Conservation (phyloP, 768 basidiomycete species). For the Rhizopogon rudus region DNA sequence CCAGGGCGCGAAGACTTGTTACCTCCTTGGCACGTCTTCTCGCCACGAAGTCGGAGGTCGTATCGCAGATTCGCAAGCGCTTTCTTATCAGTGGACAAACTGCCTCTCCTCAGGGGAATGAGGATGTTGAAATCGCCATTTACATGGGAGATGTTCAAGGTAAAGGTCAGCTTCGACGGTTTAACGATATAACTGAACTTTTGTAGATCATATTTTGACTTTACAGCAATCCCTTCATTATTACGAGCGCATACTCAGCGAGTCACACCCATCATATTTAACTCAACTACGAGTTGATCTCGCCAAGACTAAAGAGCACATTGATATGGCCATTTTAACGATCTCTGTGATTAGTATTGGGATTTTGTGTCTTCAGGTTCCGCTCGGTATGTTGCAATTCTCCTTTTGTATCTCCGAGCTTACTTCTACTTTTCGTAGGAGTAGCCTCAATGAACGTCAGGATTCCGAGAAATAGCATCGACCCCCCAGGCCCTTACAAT, state of each 20-base stretch:
- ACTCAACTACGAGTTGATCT: constrained; percentile 66
- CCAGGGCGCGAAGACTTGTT: constrained; percentile 69
- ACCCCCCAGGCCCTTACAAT: constrained; percentile 33
- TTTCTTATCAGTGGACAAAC: constrained; percentile 33
- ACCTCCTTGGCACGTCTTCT: constrained; percentile 74
- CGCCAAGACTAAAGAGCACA: constrained; percentile 52
- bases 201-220: constrained; percentile 81
- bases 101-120: constrained; percentile 31
- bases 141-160: constrained; percentile 94
- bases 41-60: constrained; percentile 77
- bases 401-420: background rate
- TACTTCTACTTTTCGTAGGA: constrained; percentile 34
- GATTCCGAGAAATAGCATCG: constrained; percentile 50
- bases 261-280: constrained; percentile 84
- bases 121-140: constrained; percentile 69
- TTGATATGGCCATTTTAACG: constrained; percentile 61
- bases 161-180: constrained; percentile 24
- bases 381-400: constrained; percentile 42
- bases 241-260: constrained; percentile 84
- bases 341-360: constrained; percentile 66
- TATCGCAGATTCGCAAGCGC: constrained; percentile 75
- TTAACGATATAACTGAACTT: background rate
- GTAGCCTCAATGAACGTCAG: constrained; percentile 62
- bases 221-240: constrained; percentile 80
- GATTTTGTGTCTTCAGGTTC: constrained; percentile 57